Evolutionary conservation across 805 yeast species (phyloP), one percentile per base, ranked within the genome.

Genomic region (Schizosaccharomyces cryophilus): DNA sequence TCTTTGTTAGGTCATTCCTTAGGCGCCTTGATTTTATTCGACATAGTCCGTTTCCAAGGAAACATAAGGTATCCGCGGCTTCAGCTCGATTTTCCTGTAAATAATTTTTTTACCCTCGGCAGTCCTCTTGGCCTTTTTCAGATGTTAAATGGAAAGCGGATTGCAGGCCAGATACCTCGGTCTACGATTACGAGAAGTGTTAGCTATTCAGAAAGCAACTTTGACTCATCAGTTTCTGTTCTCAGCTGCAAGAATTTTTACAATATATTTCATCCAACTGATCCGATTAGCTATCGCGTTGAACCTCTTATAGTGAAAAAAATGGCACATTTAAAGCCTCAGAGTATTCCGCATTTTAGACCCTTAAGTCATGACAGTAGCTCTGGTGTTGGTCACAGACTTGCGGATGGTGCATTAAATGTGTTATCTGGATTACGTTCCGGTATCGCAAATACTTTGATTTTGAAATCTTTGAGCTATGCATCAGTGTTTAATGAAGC

Each of bases 91-190:
- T 90, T 90, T 68, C 77, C 80, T 0, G 89, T 87, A 5, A 83
- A 82, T 19, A 83, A 84, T 64, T 78, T 81, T 64, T 89, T 87
- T 69, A 81, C 85, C 13, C 75, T 87, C 40, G 98, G 97, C 0
- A 87, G 95, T 1, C 98, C 97, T 0, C 78, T 85, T 42, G 96
- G 96, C 1, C 81, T 87, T 24, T 85, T 89, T 71, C 84, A 85
- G 69, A 73, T 90, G 40, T 77, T 93, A 51, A 82, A 80, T 64
- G 78, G 83, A 56, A 77, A 77, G 55, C 79, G 78, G 59, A 77
- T 88, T n/a, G 72, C 74, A 24, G 61, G 68, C 54, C 60, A 47
- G 3, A 26, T 15, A 17, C 64, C 66, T 24, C 42, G 61, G 11
- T 30, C n/a, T 4, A 59, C 31, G 24, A 64, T 62, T 42, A 11